Base-by-base conservation (phyloP, 768 basidiomycete species). In the Tulasnella sp. region DNA sequence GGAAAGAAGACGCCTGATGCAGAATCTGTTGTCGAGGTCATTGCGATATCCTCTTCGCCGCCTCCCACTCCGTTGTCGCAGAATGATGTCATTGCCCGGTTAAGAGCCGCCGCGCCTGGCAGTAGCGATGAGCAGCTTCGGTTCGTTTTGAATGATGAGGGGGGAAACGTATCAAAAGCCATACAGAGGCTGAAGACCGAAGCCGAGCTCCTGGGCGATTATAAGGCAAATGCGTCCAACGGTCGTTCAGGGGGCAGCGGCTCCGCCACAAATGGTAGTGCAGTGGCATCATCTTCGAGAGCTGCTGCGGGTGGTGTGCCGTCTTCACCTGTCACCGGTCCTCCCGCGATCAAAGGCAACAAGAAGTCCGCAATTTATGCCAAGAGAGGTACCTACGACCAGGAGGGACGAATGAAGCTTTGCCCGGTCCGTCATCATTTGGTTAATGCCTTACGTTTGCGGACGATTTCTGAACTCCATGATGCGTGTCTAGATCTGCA, bases 341-440 rank as follows among this genome's bases (percentile, higher is more conserved):
- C 71, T 29, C 42, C 74, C 11, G 37, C 74, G 26, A n/a, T 75
- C 46, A 75, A 29, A 39, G 75, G 37, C 51, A 61, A 76, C 75
- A 76, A 76, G 26, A 76, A 80, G 74, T 80, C 79, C 46, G 79
- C 79, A 7, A 80, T 80, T 42, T 80, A 80, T 69, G 78, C 79
- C 44, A 77, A 80, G 23, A 73, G 79, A 39, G 46, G 40, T 26
- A 70, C 74, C 26, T 39, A 46, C 46, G 74, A 75, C 46, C 74
- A 57, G 26, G 37, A 46, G 39, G 51, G 37, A 39, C 74, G 55
- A 55, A 75, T 39, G 44, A 48, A 75, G 42, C 48, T 55, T 16
- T 46, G 51, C 13, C 61, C 61, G 61, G 61, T 67, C 32, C 29
- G 61, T 67, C 61, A 32, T 67, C 32, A 10, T 13, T 18, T 6